phyloP scores from a whole-genome alignment of 768 basidiomycete species.

The Cantharellus anzutake region DNA sequence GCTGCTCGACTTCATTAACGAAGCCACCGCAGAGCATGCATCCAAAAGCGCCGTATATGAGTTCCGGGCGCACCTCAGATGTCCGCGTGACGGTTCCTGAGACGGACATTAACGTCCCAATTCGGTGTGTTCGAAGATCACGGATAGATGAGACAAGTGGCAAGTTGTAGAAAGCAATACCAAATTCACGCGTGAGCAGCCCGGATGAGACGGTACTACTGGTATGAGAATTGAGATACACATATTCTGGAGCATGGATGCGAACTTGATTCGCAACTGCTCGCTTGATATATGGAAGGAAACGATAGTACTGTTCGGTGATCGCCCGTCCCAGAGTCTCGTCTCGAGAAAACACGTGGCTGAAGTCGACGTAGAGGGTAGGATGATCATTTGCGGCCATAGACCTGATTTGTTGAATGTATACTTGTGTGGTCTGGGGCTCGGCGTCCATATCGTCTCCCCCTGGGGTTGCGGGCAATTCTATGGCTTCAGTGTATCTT shows the following conservation, averaged over 20 bases:
- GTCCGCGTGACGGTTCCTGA: constrained; percentile 95
- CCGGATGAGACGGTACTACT: constrained; percentile 73
- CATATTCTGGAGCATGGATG: constrained; percentile 79
- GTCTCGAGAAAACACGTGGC: constrained; percentile 74
- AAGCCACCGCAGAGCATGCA: constrained; percentile 77
- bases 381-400: constrained; percentile 92
- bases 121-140: constrained; percentile 79
- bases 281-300: constrained; percentile 83
- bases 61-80: constrained; percentile 89
- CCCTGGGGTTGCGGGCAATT: constrained; percentile 60
- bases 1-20: constrained; percentile 89
- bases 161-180: constrained; percentile 86
- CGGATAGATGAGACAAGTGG: constrained; percentile 90
- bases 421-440: neutral
- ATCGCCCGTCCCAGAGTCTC: constrained; percentile 90
- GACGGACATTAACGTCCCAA: constrained; percentile 87
- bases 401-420: constrained; percentile 22
- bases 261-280: constrained; percentile 81
- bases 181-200: constrained; percentile 83
- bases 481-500: constrained; percentile 73
- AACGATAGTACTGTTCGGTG: constrained; percentile 88
- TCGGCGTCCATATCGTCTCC: constrained; percentile 36
- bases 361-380: constrained; percentile 92
- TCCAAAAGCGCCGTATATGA: constrained; percentile 82
- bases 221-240: constrained; percentile 86